phyloP scores from a whole-genome alignment of 2,329 filamentous ascomycete species.

The Plectosphaerella plurivora region DNA sequence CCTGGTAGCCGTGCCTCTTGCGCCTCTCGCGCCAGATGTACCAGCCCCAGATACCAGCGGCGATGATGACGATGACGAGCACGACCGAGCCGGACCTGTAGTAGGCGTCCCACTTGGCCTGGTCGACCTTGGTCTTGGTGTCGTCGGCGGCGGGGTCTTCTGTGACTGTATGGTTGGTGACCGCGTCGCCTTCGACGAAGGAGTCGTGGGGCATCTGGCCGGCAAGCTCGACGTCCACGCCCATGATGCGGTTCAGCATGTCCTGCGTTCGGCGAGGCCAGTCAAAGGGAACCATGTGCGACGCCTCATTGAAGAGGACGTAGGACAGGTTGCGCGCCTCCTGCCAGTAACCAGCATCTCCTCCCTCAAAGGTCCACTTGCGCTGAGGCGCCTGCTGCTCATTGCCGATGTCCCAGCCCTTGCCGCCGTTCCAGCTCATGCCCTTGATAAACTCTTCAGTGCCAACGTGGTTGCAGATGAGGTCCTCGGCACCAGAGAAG shows the following conservation, averaged over 20 bases:
- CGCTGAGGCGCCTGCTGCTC: constrained; percentile 65
- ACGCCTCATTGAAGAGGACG: constrained; percentile 89
- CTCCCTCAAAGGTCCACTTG: constrained; percentile 90
- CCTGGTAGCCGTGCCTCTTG: constrained; percentile 49
- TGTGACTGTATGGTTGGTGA: constrained; percentile 61
- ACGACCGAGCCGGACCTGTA: constrained; percentile 82
- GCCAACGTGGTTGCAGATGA: constrained; percentile 96
- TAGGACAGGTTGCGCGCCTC: constrained; percentile 94
- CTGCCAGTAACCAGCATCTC: constrained; percentile 88
- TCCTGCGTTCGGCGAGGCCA: constrained; percentile 80
- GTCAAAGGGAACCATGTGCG: constrained; percentile 98
- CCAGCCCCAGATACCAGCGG: constrained; percentile 70
- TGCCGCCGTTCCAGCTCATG: constrained; percentile 86
- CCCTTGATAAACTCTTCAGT: constrained; percentile 89
- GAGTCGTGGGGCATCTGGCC: constrained; percentile 77
- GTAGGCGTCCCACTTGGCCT: constrained; percentile 86
- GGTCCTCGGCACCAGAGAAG: constrained; percentile 88
- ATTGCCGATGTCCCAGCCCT: constrained; percentile 63
- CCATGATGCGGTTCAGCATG: constrained; percentile 97
- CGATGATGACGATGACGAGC: constrained; percentile 73
- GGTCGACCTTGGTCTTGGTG: constrained; percentile 67
- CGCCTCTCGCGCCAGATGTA: constrained; percentile 61
- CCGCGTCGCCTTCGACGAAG: constrained; percentile 78
- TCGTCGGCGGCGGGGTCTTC: constrained; percentile 50
- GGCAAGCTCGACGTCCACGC: constrained; percentile 84